phyloP scores from a whole-genome alignment of 805 yeast genomes.

The Peterozyma toletana region DNA sequence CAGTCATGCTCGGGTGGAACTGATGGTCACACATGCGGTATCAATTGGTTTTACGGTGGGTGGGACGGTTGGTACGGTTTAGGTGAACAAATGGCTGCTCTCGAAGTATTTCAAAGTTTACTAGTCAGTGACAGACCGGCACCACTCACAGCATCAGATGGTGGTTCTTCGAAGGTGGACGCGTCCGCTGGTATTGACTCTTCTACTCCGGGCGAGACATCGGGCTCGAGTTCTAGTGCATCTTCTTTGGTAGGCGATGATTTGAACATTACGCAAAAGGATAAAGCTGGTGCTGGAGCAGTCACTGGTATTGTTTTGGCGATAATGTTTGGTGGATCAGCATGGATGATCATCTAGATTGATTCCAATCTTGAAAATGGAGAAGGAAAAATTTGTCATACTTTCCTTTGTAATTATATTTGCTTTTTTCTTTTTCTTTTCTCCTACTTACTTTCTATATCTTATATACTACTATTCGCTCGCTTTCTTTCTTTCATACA shows the following conservation, averaged over 20 bases:
- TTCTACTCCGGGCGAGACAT: conserved; percentile 39
- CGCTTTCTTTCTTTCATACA: too few relatives aligned
- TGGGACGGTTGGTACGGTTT: conserved; percentile 67
- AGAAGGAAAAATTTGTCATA: not conserved
- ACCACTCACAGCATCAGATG: conserved; percentile 57
- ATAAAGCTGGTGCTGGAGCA: conserved; percentile 86
- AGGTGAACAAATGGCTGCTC: conserved; percentile 74
- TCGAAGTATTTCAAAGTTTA: conserved; percentile 52
- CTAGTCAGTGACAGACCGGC: conserved; percentile 31
- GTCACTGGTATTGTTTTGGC: conserved; percentile 70
- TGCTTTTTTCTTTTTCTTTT: not conserved
- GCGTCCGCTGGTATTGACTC: conserved; percentile 59
- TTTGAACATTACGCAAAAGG: conserved; percentile 49
- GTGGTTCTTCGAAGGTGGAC: conserved; percentile 67
- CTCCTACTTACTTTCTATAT: too few relatives aligned
- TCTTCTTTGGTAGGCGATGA: conserved; percentile 17
- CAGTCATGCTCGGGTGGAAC: conserved; percentile 64
- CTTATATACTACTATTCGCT: too few relatives aligned
- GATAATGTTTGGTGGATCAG: conserved; percentile 52
- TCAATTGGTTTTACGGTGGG: conserved; percentile 50
- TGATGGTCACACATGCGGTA: conserved; percentile 74
- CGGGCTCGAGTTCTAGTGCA: conserved; percentile 34
- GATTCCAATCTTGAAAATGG: too few relatives aligned
- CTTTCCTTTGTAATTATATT: not conserved
- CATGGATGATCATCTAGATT: conserved; percentile 55